Conservation (phyloP, 768 basidiomycete species). For the Kwoniella sp. region DNA sequence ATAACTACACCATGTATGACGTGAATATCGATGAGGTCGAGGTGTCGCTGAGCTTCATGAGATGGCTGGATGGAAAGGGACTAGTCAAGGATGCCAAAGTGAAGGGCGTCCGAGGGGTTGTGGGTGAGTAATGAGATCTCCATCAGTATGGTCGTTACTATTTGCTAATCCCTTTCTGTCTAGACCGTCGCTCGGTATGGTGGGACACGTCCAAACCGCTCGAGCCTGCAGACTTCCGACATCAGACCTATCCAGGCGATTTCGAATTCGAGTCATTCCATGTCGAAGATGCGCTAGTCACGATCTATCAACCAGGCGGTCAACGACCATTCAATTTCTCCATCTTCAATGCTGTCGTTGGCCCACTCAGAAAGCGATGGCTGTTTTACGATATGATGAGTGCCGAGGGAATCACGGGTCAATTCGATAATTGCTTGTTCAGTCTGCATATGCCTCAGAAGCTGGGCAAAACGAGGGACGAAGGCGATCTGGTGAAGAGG, state of each 20-base stretch:
- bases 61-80: conserved; percentile 96
- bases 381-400: conserved; percentile 89
- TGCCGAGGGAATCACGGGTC: conserved; percentile 95
- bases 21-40: conserved; percentile 92
- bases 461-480: conserved; percentile 83
- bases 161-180: neutral
- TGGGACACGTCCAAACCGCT: conserved; percentile 83
- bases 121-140: conserved; percentile 64
- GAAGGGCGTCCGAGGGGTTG: conserved; percentile 87
- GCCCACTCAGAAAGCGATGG: conserved; percentile 85
- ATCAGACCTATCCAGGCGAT: conserved; percentile 72
- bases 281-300: conserved; percentile 89
- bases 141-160: neutral
- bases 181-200: conserved; percentile 81
- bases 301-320: conserved; percentile 87
- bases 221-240: conserved; percentile 79
- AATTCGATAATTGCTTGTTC: conserved; percentile 96
- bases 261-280: conserved; percentile 88
- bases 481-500: conserved; percentile 77
- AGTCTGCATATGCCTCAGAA: conserved; percentile 86
- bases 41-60: conserved; percentile 83
- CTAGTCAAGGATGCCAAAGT: conserved; percentile 86
- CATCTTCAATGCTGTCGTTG: conserved; percentile 89
- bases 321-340: conserved; percentile 70
- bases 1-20: conserved; percentile 90